A percentile compares a stretch with the other conserved stretches of the same genome.
Evolutionary conservation across 2,329 filamentous ascomycete species (phyloP).

Genomic region (Stachybotrys echinatus): DNA sequence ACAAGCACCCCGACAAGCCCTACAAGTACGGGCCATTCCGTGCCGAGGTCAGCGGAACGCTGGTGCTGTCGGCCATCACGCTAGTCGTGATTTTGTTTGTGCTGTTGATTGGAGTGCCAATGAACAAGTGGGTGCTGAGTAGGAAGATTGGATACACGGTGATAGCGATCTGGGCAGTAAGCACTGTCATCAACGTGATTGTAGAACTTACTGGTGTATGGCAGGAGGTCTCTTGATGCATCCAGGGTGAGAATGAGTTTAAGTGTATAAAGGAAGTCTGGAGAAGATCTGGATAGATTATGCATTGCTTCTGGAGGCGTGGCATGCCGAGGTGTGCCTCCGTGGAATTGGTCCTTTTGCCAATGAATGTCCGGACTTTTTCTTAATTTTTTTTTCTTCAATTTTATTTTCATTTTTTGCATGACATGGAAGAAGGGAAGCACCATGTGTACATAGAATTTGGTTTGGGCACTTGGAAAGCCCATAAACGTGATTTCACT

Average conservation of each 20-base stretch:
- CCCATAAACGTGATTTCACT: no score
- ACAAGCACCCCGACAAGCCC: conserved; percentile 60
- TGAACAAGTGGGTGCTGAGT: conserved; percentile 83
- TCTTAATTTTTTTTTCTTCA: no score
- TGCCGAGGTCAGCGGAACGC: conserved; percentile 76
- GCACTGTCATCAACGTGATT: conserved; percentile 75
- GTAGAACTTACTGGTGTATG: conserved; percentile 65
- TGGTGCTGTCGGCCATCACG: conserved; percentile 81
- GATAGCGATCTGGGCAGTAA: conserved; percentile 74
- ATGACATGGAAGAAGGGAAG: no score
- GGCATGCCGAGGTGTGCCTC: no score
- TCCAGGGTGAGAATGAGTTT: background rate
- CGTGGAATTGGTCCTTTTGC: no score
- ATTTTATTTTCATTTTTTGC: no score
- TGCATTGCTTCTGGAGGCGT: no score
- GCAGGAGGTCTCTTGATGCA: conserved; percentile 18
- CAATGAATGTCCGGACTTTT: no score
- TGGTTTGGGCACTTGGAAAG: no score
- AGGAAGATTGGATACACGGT: conserved; percentile 75
- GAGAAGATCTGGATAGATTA: no score
- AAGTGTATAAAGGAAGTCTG: no score
- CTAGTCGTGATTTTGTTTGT: conserved; percentile 74
- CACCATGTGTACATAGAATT: no score
- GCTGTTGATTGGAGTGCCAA: conserved; percentile 73
- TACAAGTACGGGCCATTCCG: conserved; percentile 71